A percentile compares a stretch with the other conserved stretches of the same genome.
Evolutionary conservation across 495 filamentous ascomycete species (phyloP).

Genomic region (Thozetella sp.): DNA sequence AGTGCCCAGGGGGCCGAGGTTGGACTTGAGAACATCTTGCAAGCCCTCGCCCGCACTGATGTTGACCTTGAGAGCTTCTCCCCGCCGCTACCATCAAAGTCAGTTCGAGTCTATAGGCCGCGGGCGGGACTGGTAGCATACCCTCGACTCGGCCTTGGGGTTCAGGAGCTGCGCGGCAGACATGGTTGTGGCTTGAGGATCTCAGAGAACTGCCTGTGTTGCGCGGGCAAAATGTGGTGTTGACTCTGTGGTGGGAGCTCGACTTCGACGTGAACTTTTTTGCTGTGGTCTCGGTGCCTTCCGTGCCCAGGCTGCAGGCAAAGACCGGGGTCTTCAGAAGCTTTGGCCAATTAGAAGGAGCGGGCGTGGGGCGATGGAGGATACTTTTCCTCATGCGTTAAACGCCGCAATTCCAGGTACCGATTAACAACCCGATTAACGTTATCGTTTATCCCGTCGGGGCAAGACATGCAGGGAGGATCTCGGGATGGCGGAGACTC

Average conservation of each 20-base stretch:
- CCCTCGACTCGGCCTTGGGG: conserved; percentile 95
- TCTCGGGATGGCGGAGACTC: too few species aligned
- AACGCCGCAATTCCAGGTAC: not conserved
- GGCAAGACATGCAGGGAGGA: too few species aligned
- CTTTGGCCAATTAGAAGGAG: conserved; percentile 18
- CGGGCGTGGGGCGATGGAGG: not conserved
- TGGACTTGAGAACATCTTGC: conserved; percentile 95
- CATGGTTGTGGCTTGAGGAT: conserved; percentile 46
- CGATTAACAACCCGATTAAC: not conserved
- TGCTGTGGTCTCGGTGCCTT: conserved; percentile 19
- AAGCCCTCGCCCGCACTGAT: conserved; percentile 94
- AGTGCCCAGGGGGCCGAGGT: conserved; percentile 90
- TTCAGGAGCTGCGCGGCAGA: conserved; percentile 96
- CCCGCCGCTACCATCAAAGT: conserved; percentile 70
- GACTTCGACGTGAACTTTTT: conserved; percentile 35
- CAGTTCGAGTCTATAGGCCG: conserved; percentile 24
- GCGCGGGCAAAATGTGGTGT: conserved; percentile 1
- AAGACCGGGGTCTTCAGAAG: conserved; percentile 21
- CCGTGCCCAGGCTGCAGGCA: conserved; percentile 28
- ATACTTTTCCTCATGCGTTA: not conserved
- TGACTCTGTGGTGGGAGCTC: conserved; percentile 15
- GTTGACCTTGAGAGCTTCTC: conserved; percentile 94
- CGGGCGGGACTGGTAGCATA: conserved; percentile 43
- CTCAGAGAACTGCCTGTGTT: conserved; percentile 4
- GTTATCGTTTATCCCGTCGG: too few species aligned